Conservation (phyloP, 805 yeast genomes). For the Candida silvicultrix region DNA sequence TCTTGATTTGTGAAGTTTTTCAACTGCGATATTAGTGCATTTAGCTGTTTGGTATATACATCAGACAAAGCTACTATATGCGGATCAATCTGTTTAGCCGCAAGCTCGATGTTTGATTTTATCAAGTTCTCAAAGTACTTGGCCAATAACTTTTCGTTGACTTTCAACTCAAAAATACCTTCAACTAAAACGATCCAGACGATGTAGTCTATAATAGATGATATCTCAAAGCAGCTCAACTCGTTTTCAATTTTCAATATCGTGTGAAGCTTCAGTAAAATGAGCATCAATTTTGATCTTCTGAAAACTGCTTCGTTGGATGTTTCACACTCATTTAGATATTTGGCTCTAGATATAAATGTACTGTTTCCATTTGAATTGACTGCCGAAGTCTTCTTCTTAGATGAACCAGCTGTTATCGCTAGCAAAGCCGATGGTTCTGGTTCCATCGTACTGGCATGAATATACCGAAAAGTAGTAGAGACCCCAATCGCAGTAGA, state of each 20-base stretch:
- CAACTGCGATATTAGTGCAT: neutral
- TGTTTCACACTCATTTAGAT: neutral
- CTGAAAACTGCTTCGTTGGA: neutral
- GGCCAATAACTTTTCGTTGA: neutral
- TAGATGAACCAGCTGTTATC: neutral
- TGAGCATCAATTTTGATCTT: neutral
- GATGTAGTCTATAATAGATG: neutral
- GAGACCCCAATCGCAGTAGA: too few species aligned
- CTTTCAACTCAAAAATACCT: neutral
- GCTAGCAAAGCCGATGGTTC: too few species aligned
- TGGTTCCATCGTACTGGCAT: too few species aligned
- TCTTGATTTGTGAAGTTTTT: neutral
- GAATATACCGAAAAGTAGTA: too few species aligned
- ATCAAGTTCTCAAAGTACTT: neutral
- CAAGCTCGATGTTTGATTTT: neutral
- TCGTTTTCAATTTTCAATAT: too few species aligned
- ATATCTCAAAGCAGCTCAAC: neutral
- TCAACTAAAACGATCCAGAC: neutral
- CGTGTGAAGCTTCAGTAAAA: neutral
- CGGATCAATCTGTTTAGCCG: neutral
- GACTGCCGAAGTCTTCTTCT: neutral
- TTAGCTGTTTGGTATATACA: neutral
- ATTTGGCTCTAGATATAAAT: neutral
- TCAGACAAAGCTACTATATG: neutral
- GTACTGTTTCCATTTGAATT: neutral